Percentiles rank a stretch among this genome's conserved stretches.
Evolutionary conservation across 2,329 filamentous ascomycete species (phyloP).

Genomic region (Diaporthe caulivora): DNA sequence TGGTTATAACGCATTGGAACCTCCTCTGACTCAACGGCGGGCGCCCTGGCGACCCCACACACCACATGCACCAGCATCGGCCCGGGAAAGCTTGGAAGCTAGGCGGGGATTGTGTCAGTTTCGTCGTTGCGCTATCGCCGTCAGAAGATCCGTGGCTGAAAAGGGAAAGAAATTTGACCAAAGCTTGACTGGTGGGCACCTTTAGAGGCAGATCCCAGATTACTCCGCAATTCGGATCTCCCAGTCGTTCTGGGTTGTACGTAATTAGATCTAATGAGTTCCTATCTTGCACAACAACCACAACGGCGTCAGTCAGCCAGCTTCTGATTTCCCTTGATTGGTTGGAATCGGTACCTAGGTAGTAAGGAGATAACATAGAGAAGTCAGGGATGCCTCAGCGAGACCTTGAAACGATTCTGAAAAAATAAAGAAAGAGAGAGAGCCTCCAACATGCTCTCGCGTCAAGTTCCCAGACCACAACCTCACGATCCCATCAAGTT

Average conservation of each 20-base stretch:
- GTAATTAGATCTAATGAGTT: not conserved
- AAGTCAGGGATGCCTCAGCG: not conserved
- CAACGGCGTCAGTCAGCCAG: not conserved
- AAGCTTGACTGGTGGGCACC: not conserved
- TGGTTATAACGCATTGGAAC: too few species aligned
- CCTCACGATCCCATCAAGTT: not conserved
- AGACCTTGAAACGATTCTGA: not conserved
- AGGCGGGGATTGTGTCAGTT: not conserved
- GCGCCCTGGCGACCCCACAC: not conserved
- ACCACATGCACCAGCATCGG: too few species aligned
- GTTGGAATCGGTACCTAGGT: too few species aligned
- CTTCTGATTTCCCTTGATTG: too few species aligned
- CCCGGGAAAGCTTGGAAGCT: not conserved
- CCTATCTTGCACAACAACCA: not conserved
- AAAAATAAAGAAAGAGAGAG: not conserved
- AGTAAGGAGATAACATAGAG: not conserved
- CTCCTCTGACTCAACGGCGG: not conserved
- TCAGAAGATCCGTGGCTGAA: not conserved
- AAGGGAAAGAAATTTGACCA: slow-evolving; percentile 25
- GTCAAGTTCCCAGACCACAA: not conserved
- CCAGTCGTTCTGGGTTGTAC: not conserved
- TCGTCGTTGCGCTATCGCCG: not conserved
- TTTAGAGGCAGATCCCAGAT: not conserved
- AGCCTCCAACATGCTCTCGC: not conserved
- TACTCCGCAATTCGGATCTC: slow-evolving; percentile 10